Evolutionary conservation across 1,139 yeast genomes (phyloP).

Genomic region (Meyerozyma guilliermondii): DNA sequence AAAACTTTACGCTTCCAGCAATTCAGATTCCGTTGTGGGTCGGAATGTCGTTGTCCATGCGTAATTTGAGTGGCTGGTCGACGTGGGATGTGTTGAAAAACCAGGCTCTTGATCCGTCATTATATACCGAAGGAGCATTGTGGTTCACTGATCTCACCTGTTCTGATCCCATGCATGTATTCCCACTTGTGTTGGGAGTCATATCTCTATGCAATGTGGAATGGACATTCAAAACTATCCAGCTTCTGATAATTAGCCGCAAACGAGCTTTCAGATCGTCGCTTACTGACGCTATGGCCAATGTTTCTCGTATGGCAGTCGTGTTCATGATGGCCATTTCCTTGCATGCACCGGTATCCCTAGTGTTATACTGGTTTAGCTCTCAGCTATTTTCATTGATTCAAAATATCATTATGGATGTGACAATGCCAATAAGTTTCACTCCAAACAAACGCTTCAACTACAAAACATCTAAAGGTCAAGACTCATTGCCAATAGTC

Average conservation of each 20-base stretch:
- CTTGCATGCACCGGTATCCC: constrained; percentile 79
- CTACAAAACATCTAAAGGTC: constrained; percentile 8
- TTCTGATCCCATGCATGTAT: constrained; percentile 56
- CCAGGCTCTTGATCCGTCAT: constrained; percentile 49
- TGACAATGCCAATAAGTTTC: constrained; percentile 54
- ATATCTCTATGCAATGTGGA: constrained; percentile 74
- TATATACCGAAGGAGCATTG: constrained; percentile 50
- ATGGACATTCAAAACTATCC: constrained; percentile 59
- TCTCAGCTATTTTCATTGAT: constrained; percentile 71
- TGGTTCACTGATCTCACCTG: constrained; percentile 61
- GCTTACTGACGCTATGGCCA: constrained; percentile 54
- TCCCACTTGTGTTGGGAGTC: constrained; percentile 70
- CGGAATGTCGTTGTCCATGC: constrained; percentile 65
- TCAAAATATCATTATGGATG: constrained; percentile 73
- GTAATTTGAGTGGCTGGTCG: constrained; percentile 74
- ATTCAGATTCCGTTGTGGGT: constrained; percentile 91
- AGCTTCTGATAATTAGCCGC: constrained; percentile 32
- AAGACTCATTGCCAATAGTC: constrained; percentile 2
- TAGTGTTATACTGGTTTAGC: constrained; percentile 80
- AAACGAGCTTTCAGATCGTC: constrained; percentile 49
- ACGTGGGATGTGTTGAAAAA: constrained; percentile 42
- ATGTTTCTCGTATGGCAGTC: constrained; percentile 67
- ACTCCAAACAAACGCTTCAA: constrained; percentile 37
- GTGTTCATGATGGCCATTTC: constrained; percentile 80
- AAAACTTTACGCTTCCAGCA: constrained; percentile 65